Evolutionary conservation across 2,329 filamentous ascomycete genomes (phyloP).

Genomic region (Dactylonectria macrodidyma): DNA sequence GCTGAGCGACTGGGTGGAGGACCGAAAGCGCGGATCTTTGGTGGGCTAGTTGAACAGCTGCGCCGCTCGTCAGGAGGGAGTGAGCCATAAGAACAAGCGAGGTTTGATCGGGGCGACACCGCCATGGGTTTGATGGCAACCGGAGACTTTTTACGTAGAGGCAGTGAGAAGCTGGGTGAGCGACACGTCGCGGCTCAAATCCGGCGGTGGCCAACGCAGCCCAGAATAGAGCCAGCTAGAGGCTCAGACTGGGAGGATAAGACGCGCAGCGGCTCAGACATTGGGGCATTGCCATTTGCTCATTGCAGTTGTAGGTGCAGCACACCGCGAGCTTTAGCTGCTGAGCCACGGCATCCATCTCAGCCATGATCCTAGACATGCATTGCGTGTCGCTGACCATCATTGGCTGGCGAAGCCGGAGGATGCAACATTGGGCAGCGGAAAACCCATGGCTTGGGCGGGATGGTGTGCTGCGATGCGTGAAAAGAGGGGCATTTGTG

Average conservation of each 20-base stretch:
- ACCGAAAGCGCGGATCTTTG: constrained; percentile 33
- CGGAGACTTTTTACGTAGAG: constrained; percentile 28
- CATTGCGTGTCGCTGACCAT: constrained; percentile 23
- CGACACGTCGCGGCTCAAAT: constrained; percentile 29
- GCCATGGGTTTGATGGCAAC: constrained; percentile 26
- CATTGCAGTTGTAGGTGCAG: constrained; percentile 23
- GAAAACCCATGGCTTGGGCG: constrained; percentile 34
- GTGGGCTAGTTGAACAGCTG: constrained; percentile 32
- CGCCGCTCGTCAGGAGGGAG: constrained; percentile 31
- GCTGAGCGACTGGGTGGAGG: constrained; percentile 45
- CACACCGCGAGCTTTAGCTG: constrained; percentile 22
- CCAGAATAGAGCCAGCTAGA: constrained; percentile 38
- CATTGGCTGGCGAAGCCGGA: constrained; percentile 35
- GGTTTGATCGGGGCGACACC: constrained; percentile 23
- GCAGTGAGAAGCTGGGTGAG: constrained; percentile 20
- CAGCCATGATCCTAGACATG: constrained; percentile 28
- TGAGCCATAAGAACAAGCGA: constrained; percentile 23
- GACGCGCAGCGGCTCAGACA: constrained; percentile 29
- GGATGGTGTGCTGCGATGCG: constrained; percentile 41
- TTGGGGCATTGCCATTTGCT: constrained; percentile 26
- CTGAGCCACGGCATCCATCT: constrained; percentile 32
- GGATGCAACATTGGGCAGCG: constrained; percentile 37
- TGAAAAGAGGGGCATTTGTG: constrained; percentile 43
- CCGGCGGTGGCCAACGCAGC: constrained; percentile 22
- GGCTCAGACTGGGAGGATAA: constrained; percentile 33